Base-by-base conservation (phyloP, 768 basidiomycete species). In the Psilocybe azurescens region DNA sequence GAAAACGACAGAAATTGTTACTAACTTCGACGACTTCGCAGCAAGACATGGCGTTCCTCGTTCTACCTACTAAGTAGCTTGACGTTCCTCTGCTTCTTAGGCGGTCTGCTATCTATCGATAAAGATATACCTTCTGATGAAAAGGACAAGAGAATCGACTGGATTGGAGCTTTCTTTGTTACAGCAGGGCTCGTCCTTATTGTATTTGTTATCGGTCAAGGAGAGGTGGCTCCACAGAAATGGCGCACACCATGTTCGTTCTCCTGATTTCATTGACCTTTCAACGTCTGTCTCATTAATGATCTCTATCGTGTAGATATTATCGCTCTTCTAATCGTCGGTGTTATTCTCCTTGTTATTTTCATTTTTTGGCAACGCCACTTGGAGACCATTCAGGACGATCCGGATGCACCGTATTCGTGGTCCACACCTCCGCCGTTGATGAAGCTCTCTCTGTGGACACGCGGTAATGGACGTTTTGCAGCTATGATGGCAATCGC, bases 201-300 rank as follows among this genome's bases (percentile, higher is more conserved):
- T 63, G 80, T 89, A 7, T 94, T 93, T 66, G 87, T 88, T 0
- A 81, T 95, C 3, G 86, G 88, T 52, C 85, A 91, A 64, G 91
- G 86, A 5, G 80, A 83, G 16, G 70, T 80, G 11, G 89, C 87
- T 0, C 79, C 83, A 0, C 51, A 85, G 3, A 81, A 84, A 18
- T 94, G 90, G 90, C 75, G 71, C 9, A 88, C 88, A 3, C 67
- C 69, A 28, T 72, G 73, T 74, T 63, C 41, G 48, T 58, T 41
- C 57, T 56, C 59, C 33, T 10, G 10, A 13, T 50, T 16, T 24
- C 47, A 30, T 50, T 3, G 51, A 9, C 57, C 30, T 33, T 44
- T 54, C 5, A 5, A 14, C 54, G 2, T 5, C 4, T 41, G 24
- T 41, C 20, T 44, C n/a, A 9, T 39, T 24, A 24, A 9, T 29